Percentiles rank a stretch among this genome's conserved stretches.
phyloP scores from a whole-genome alignment of 2,329 filamentous ascomycete species.

The Colletotrichum magnum region DNA sequence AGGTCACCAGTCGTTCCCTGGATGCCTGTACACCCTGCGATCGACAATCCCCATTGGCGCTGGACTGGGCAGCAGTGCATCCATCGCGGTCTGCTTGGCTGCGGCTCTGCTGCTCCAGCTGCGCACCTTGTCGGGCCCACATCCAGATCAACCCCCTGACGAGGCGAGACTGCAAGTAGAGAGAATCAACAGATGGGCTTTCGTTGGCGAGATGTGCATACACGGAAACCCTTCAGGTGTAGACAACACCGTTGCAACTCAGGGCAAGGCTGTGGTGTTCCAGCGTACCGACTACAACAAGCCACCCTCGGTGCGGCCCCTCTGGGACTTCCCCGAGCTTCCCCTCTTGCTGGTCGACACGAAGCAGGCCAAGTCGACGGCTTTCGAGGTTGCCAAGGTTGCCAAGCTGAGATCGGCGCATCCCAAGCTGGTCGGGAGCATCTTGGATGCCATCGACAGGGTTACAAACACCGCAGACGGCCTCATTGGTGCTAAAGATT shows the following conservation, averaged over 20 bases:
- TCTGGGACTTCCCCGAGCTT: constrained; percentile 92
- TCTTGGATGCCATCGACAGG: constrained; percentile 88
- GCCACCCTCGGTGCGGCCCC: constrained; percentile 80
- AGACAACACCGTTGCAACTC: constrained; percentile 94
- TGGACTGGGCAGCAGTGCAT: constrained; percentile 94
- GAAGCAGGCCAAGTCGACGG: constrained; percentile 87
- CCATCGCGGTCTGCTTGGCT: constrained; percentile 89
- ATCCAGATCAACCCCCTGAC: constrained; percentile 88
- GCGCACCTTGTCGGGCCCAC: constrained; percentile 88
- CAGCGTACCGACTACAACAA: constrained; percentile 83
- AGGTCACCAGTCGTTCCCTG: constrained; percentile 82
- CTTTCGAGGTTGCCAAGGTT: constrained; percentile 89
- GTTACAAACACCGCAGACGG: constrained; percentile 71
- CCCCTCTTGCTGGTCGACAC: constrained; percentile 93
- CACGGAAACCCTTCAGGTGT: constrained; percentile 97
- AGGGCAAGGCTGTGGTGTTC: constrained; percentile 95
- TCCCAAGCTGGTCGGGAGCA: constrained; percentile 82
- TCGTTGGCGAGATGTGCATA: constrained; percentile 96
- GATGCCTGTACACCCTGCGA: constrained; percentile 89
- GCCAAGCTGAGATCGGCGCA: constrained; percentile 78
- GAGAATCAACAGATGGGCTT: constrained; percentile 97
- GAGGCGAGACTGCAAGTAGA: constrained; percentile 94
- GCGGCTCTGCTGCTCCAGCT: constrained; percentile 89
- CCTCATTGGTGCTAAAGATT: constrained; percentile 72
- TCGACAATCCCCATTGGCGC: constrained; percentile 95